phyloP scores from a whole-genome alignment of 257 asterid genomes.

The Prunella vulgaris region DNA sequence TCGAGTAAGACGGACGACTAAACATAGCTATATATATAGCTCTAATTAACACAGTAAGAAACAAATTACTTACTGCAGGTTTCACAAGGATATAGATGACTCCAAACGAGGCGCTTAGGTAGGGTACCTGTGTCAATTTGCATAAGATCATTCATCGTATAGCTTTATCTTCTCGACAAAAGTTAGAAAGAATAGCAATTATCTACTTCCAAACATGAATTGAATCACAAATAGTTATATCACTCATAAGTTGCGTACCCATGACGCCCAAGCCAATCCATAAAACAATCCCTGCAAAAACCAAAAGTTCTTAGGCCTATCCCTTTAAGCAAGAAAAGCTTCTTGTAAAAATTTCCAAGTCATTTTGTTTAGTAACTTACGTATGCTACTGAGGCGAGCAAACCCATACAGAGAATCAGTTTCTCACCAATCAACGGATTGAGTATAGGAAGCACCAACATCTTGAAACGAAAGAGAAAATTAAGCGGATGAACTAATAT shows the following conservation, averaged over 20 bases:
- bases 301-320: constrained; percentile 6
- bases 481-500: constrained; percentile 3
- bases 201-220: background rate
- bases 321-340: background rate
- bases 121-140: constrained; percentile 60
- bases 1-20: constrained; percentile 15
- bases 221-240: background rate
- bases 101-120: constrained; percentile 81
- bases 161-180: background rate
- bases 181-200: background rate
- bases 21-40: background rate
- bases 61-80: constrained; percentile 65
- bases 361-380: constrained; percentile 46
- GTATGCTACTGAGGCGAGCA: constrained; percentile 65
- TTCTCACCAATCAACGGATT: constrained; percentile 84
- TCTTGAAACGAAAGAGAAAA: constrained; percentile 37
- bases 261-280: constrained; percentile 96
- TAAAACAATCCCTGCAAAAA: constrained; percentile 70
- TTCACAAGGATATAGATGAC: constrained; percentile 80
- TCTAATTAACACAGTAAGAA: background rate
- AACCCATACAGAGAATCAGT: constrained; percentile 64
- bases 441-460: constrained; percentile 75
- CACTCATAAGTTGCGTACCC: constrained; percentile 44
- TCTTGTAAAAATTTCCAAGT: background rate
- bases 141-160: background rate